A percentile compares a stretch with the other conserved stretches of the same genome.
These are phyloP conservation scores for Metarhizium anisopliae DNA, from an alignment of 2,329 filamentous ascomycete species.

Conservation along the genomic window DNA sequence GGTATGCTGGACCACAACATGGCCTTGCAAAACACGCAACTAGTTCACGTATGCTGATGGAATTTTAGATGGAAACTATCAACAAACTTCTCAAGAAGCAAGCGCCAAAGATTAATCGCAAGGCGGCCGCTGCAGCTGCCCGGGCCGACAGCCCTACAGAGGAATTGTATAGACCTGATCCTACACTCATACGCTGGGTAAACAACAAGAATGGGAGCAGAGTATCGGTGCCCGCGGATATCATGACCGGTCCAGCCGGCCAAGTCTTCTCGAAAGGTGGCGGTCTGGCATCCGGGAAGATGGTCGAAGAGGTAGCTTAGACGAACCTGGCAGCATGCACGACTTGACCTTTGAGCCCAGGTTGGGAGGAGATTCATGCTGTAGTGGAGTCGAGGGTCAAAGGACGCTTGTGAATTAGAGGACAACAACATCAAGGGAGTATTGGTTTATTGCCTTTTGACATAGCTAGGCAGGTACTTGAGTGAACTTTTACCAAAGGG, in stretches of 20 bases:
- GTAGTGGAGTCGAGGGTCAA: not conserved
- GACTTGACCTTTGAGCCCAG: not conserved
- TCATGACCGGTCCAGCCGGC: conserved; percentile 55
- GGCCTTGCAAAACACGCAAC: not conserved
- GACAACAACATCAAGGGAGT: not conserved
- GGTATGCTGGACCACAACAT: conserved; percentile 24
- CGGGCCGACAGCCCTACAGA: conserved; percentile 41
- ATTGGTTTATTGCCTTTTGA: not conserved
- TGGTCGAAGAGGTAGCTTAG: conserved; percentile 46
- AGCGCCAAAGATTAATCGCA: conserved; percentile 62
- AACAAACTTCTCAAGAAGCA: conserved; percentile 84
- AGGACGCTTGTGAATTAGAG: not conserved
- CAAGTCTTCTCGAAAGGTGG: conserved; percentile 39
- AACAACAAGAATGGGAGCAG: conserved; percentile 55
- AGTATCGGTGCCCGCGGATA: conserved; percentile 59
- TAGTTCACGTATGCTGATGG: not conserved
- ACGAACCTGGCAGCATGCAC: not conserved
- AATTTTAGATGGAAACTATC: conserved; percentile 71
- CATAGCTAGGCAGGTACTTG: no score
- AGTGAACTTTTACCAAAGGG: no score
- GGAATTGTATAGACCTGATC: conserved; percentile 41
- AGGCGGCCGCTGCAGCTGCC: conserved; percentile 30
- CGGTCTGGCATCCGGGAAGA: conserved; percentile 31
- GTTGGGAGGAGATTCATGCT: not conserved
- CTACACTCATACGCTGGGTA: conserved; percentile 61